phyloP scores from a whole-genome alignment of 805 yeast species.

The Metschnikowia rubicola region DNA sequence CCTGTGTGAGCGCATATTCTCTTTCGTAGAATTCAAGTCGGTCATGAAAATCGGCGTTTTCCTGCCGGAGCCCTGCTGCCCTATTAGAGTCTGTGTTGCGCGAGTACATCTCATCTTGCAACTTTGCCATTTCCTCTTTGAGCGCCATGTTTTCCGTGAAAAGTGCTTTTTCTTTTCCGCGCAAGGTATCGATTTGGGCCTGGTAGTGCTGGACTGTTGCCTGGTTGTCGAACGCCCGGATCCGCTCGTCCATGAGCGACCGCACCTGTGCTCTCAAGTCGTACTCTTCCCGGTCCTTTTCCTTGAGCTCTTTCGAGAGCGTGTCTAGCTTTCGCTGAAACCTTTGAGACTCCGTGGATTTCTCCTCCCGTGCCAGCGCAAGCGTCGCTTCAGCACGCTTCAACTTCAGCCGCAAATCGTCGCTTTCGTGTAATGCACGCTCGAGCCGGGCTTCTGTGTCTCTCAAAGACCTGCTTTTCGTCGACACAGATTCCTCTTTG shows the following conservation, averaged over 20 bases:
- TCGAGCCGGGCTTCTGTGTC: constrained; percentile 8
- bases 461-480: constrained; percentile 10
- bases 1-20: constrained; percentile 25
- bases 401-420: constrained; percentile 7
- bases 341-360: constrained; percentile 10
- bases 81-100: constrained; percentile 16
- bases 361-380: constrained; percentile 7
- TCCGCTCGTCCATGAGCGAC: constrained; percentile 19
- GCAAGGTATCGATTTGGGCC: constrained; percentile 23
- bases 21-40: constrained; percentile 27
- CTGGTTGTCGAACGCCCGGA: constrained; percentile 13
- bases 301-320: constrained; percentile 20
- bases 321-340: constrained; percentile 18
- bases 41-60: constrained; percentile 22
- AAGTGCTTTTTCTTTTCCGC: constrained; percentile 19
- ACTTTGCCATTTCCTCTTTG: constrained; percentile 26
- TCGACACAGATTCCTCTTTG: constrained; percentile 4
- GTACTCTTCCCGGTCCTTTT: constrained; percentile 23
- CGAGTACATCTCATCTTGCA: constrained; percentile 23
- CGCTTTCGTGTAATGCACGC: constrained; percentile 7
- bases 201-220: constrained; percentile 19
- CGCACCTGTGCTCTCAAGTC: constrained; percentile 23
- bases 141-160: constrained; percentile 20
- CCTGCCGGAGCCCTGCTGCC: constrained; percentile 13
- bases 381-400: constrained; percentile 8